Conservation (phyloP, 2,329 filamentous ascomycete species). For the Truncatella angustata region DNA sequence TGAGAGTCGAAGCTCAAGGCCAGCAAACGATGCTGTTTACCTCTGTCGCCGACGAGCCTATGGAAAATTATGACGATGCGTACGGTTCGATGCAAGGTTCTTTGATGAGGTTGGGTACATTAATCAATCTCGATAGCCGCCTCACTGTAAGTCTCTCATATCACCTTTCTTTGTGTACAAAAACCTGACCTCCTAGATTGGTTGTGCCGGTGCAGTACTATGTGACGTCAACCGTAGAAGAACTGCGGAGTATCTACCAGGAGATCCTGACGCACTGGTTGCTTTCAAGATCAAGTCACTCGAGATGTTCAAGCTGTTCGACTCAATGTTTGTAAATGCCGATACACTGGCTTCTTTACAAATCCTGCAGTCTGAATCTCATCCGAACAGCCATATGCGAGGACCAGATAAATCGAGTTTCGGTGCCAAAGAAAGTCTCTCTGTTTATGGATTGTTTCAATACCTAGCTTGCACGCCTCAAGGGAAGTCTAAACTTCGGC, state of each 20-base stretch:
- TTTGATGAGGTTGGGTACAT: slow-evolving; percentile 66
- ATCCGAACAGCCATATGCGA: slow-evolving; percentile 78
- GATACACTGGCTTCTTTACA: slow-evolving; percentile 83
- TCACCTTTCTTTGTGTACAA: not conserved
- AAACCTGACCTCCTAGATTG: slow-evolving; percentile 61
- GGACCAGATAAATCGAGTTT: slow-evolving; percentile 60
- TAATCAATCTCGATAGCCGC: slow-evolving; percentile 70
- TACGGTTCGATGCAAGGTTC: slow-evolving; percentile 59
- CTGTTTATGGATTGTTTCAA: slow-evolving; percentile 80
- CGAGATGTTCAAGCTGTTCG: slow-evolving; percentile 70
- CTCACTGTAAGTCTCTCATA: slow-evolving; percentile 55
- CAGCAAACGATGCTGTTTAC: slow-evolving; percentile 60
- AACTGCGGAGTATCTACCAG: slow-evolving; percentile 60
- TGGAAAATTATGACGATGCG: slow-evolving; percentile 29
- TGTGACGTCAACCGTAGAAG: slow-evolving; percentile 70
- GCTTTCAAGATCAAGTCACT: slow-evolving; percentile 62
- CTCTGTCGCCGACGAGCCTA: slow-evolving; percentile 47
- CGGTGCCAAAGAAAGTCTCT: slow-evolving; percentile 76
- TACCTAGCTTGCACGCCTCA: slow-evolving; percentile 74
- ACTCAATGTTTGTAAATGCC: slow-evolving; percentile 73
- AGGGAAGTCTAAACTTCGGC: slow-evolving; percentile 71
- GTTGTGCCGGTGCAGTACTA: slow-evolving; percentile 86
- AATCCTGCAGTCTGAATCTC: slow-evolving; percentile 77
- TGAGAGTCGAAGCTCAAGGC: slow-evolving; percentile 50
- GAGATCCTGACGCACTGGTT: slow-evolving; percentile 50